phyloP scores from a whole-genome alignment of 805 yeast species.

The Myxozyma vanderwaltii region DNA sequence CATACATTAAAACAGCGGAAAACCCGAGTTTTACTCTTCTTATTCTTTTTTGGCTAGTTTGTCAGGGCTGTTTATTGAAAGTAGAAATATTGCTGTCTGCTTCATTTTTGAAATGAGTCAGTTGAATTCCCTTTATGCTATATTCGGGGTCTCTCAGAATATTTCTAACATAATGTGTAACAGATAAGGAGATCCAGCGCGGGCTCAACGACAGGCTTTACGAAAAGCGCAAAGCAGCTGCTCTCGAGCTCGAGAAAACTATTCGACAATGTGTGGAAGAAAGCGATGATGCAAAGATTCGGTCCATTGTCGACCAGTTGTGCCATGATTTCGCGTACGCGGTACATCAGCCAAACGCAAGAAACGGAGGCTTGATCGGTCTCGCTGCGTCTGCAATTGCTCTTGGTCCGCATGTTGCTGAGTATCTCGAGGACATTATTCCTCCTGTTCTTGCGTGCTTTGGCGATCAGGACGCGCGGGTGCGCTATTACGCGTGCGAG shows the following conservation, averaged over 20 bases:
- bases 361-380: slow-evolving; percentile 95
- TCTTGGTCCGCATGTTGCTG: slow-evolving; percentile 80
- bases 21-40: no score
- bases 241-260: slow-evolving; percentile 63
- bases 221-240: slow-evolving; percentile 77
- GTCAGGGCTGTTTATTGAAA: no score
- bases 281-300: slow-evolving; percentile 62
- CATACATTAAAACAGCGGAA: no score
- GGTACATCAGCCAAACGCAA: slow-evolving; percentile 79
- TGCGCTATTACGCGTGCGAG: slow-evolving; percentile 95
- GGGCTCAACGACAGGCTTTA: slow-evolving; percentile 74
- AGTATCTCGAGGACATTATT: slow-evolving; percentile 78
- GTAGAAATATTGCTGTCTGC: not conserved
- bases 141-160: slow-evolving; percentile 73
- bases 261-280: slow-evolving; percentile 68
- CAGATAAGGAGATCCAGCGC: slow-evolving; percentile 64
- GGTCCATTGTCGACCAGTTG: slow-evolving; percentile 67
- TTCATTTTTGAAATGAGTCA: slow-evolving; percentile 40
- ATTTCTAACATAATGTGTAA: slow-evolving; percentile 39
- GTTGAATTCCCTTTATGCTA: slow-evolving; percentile 75
- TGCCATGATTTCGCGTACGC: slow-evolving; percentile 78
- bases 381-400: slow-evolving; percentile 96
- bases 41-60: no score
- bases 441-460: slow-evolving; percentile 95
- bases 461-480: slow-evolving; percentile 96